Conservation (phyloP, 768 basidiomycete species). For the Auricularia sp. region DNA sequence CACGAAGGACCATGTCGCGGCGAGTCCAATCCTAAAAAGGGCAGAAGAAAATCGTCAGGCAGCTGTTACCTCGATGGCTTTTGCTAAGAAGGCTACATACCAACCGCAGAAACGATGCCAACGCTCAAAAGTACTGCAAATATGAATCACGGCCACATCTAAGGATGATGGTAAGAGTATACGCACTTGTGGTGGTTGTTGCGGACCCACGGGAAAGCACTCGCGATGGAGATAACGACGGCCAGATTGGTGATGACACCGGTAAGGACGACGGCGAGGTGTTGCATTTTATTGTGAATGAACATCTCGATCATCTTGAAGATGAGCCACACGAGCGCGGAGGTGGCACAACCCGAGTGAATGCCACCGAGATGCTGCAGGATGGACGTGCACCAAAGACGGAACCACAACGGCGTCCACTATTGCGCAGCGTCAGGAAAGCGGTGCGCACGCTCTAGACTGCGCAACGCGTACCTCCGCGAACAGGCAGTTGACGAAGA, state of each 20-base stretch:
- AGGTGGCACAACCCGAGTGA: constrained; percentile 12
- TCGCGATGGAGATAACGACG: constrained; percentile 24
- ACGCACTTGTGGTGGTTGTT: constrained; percentile 10
- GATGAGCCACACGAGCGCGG: constrained; percentile 10
- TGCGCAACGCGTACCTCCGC: not conserved
- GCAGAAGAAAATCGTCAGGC: not conserved
- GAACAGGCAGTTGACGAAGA: constrained; percentile 3
- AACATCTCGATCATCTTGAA: constrained; percentile 35
- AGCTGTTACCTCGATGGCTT: not conserved
- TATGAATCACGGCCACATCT: not conserved
- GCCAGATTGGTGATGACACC: constrained; percentile 30
- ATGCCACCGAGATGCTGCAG: constrained; percentile 13
- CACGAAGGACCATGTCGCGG: constrained; percentile 11
- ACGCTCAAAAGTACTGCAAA: constrained; percentile 10
- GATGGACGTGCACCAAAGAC: not conserved
- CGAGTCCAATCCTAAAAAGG: constrained; percentile 27
- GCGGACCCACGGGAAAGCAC: constrained; percentile 48
- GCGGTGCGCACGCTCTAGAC: not conserved
- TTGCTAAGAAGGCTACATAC: not conserved
- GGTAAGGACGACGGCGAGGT: constrained; percentile 34
- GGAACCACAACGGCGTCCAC: constrained; percentile 4
- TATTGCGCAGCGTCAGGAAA: not conserved
- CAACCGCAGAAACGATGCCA: constrained; percentile 13
- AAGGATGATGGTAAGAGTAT: too few species aligned
- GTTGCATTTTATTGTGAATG: constrained; percentile 35